Conservation (phyloP, 805 yeast genomes). For the Candida sakaeoensis region DNA sequence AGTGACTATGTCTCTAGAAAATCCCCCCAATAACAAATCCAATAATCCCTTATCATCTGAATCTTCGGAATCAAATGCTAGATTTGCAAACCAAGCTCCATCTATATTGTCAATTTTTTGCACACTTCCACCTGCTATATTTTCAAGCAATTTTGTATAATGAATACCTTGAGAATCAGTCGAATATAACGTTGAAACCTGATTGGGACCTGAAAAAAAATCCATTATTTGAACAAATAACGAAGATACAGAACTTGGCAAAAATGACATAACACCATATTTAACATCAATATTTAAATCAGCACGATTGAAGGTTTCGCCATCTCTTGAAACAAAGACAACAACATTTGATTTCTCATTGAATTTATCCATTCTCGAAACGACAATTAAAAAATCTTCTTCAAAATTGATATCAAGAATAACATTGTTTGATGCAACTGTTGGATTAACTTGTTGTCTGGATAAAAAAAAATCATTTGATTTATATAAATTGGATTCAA, state of each 20-base stretch:
- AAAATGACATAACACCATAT: conserved; percentile 33
- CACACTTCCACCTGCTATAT: conserved; percentile 40
- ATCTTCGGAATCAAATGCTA: conserved; percentile 17
- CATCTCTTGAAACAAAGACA: conserved; percentile 47
- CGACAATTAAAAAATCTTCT: conserved; percentile 38
- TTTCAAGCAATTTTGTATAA: conserved; percentile 42
- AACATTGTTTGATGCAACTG: conserved; percentile 22
- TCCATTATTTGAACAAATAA: conserved; percentile 27
- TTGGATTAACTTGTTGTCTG: conserved; percentile 24
- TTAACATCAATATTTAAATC: conserved; percentile 35
- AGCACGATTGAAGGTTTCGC: conserved; percentile 34
- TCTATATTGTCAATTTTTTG: conserved; percentile 50
- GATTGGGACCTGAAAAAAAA: conserved; percentile 6
- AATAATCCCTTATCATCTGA: conserved; percentile 12
- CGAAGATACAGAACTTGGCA: conserved; percentile 37
- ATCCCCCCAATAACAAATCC: conserved; percentile 20
- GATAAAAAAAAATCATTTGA: conserved; percentile 45
- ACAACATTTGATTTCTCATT: conserved; percentile 32
- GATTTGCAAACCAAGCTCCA: conserved; percentile 58
- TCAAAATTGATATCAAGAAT: conserved; percentile 34
- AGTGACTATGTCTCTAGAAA: conserved; percentile 20
- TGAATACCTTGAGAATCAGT: conserved; percentile 58
- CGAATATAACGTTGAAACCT: conserved; percentile 37
- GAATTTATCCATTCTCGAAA: conserved; percentile 42
- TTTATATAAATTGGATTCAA: conserved; percentile 31